These are phyloP conservation scores for Alternaria gansuensis DNA, from an alignment of 2,329 filamentous ascomycete genomes.

Conservation along the genomic window DNA sequence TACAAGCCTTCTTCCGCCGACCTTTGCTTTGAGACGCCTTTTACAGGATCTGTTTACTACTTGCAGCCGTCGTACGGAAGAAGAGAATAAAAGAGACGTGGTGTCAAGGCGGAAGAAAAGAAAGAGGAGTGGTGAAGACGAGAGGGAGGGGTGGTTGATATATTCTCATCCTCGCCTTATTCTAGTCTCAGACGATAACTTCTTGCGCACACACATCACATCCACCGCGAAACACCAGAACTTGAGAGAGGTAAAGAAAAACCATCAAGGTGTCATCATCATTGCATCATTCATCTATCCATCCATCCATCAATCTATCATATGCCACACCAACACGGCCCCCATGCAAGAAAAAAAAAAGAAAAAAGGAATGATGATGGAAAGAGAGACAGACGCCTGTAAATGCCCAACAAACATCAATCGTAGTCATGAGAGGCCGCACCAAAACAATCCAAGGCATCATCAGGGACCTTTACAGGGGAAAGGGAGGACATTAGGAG, in stretches of 20 bases:
- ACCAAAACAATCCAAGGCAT: background rate
- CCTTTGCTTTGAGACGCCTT: no score
- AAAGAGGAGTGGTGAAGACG: no score
- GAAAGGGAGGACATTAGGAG: background rate
- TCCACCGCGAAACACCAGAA: no score
- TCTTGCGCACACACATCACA: background rate
- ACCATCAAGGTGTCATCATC: background rate
- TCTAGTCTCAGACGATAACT: no score
- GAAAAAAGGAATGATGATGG: background rate
- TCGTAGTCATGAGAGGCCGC: background rate
- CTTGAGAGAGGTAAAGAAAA: background rate
- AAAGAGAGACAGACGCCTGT: conserved; percentile 8
- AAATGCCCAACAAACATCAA: conserved; percentile 17
- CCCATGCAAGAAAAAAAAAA: background rate
- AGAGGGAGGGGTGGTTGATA: no score
- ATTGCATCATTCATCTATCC: background rate
- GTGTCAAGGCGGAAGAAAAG: no score
- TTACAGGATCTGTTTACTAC: no score
- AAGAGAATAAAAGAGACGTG: no score
- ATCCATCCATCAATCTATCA: background rate
- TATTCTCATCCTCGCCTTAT: no score
- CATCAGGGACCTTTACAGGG: background rate
- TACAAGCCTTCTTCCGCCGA: no score
- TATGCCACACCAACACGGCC: background rate
- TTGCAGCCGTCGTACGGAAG: no score